A percentile compares a stretch with the other conserved stretches of the same genome.
Conservation (phyloP, 1,139 yeast species). For the Sugiyamaella novakii region DNA sequence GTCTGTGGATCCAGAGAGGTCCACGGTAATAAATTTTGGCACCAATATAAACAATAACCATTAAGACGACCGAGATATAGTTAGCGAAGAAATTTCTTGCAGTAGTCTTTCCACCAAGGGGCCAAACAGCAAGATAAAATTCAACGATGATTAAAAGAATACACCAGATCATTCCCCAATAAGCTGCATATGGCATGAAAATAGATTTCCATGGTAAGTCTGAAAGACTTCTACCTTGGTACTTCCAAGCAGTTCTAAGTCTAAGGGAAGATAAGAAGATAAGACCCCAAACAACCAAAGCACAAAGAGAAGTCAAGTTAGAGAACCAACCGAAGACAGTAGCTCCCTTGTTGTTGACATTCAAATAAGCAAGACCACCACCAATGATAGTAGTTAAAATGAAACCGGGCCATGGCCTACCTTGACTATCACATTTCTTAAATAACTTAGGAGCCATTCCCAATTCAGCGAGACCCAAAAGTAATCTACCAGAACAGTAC, state of each 20-base stretch:
- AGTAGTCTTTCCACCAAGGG: conserved; percentile 29
- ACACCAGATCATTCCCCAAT: conserved; percentile 34
- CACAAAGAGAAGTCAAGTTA: conserved; percentile 75
- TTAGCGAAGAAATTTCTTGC: conserved; percentile 35
- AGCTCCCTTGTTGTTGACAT: conserved; percentile 60
- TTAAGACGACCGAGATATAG: conserved; percentile 34
- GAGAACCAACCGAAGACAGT: conserved; percentile 74
- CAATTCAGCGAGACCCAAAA: conserved; percentile 59
- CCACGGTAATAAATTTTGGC: conserved; percentile 34
- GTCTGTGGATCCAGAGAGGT: conserved; percentile 28
- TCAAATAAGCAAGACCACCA: conserved; percentile 55
- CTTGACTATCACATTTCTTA: conserved; percentile 48
- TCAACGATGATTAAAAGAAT: conserved; percentile 32
- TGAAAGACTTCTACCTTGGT: conserved; percentile 57
- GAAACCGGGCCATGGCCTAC: conserved; percentile 61
- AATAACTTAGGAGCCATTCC: conserved; percentile 55
- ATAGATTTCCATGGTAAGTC: conserved; percentile 48
- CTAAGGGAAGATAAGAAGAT: conserved; percentile 63
- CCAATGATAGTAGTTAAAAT: conserved; percentile 48
- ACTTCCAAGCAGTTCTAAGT: conserved; percentile 62
- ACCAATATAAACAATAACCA: conserved; percentile 31
- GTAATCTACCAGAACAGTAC: conserved; percentile 58
- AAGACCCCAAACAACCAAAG: conserved; percentile 66
- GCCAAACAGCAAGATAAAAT: conserved; percentile 36
- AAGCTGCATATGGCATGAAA: conserved; percentile 26